Percentiles rank a stretch among this genome's conserved stretches.
Evolutionary conservation across 164 flowering plant species (phyloP).

Genomic region (Litsea cubeba): DNA sequence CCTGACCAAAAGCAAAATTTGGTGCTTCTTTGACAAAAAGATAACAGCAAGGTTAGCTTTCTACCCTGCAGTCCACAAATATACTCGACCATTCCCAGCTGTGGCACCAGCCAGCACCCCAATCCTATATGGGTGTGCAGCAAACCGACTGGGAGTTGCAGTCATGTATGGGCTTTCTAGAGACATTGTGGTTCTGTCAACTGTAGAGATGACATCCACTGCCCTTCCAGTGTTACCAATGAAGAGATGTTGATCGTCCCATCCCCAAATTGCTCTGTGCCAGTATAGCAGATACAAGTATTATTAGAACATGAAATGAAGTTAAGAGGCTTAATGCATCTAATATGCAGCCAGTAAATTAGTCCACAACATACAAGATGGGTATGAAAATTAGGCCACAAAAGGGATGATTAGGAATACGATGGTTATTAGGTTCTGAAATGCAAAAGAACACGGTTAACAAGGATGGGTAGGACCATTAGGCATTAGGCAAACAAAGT

Average conservation of each 20-base stretch:
- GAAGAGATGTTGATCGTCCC: conserved; percentile 76
- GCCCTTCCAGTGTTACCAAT: conserved; percentile 73
- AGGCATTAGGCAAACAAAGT: too few relatives aligned
- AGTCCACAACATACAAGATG: too few relatives aligned
- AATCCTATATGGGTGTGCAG: conserved; percentile 52
- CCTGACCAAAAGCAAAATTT: too few relatives aligned
- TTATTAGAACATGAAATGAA: neutral
- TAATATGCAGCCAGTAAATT: too few relatives aligned
- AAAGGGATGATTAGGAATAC: too few relatives aligned
- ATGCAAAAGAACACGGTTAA: too few relatives aligned
- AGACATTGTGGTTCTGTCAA: conserved; percentile 23
- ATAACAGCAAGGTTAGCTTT: too few relatives aligned
- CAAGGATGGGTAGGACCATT: too few relatives aligned
- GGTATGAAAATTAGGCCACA: too few relatives aligned
- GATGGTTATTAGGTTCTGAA: too few relatives aligned
- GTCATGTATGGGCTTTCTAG: conserved; percentile 50
- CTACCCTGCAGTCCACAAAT: conserved; percentile 43
- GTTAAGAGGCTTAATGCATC: too few relatives aligned
- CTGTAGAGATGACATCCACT: conserved; percentile 63
- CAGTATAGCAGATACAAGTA: conserved; percentile 5
- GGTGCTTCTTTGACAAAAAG: too few relatives aligned
- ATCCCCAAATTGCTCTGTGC: conserved; percentile 87
- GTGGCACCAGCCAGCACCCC: conserved; percentile 80
- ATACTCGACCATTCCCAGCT: conserved; percentile 59
- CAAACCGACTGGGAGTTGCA: conserved; percentile 80